Evolutionary conservation across 2,329 filamentous ascomycete genomes (phyloP).

Genomic region (Lasiodiplodia hormozganensis): DNA sequence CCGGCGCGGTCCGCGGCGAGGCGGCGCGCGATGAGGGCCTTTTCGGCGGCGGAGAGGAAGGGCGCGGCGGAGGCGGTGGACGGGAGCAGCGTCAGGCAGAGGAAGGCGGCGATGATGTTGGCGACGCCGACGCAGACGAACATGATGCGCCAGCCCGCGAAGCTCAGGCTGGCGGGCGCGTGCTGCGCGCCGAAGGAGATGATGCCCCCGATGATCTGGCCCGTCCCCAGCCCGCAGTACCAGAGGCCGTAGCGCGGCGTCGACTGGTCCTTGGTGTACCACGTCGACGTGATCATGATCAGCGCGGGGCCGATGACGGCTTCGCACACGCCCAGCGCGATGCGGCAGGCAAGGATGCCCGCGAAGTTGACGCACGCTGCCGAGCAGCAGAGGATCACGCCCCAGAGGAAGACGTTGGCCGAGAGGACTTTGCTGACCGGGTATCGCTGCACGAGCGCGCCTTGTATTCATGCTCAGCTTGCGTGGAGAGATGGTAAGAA

Average conservation of each 20-base stretch:
- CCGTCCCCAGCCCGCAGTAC: constrained; percentile 57
- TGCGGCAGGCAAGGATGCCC: constrained; percentile 55
- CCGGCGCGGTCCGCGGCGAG: constrained; percentile 15
- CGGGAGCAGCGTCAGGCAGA: constrained; percentile 32
- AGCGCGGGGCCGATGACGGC: constrained; percentile 66
- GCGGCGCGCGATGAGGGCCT: not conserved
- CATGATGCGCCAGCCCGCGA: constrained; percentile 59
- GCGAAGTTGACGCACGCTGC: constrained; percentile 62
- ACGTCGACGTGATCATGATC: constrained; percentile 67
- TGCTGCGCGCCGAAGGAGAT: constrained; percentile 65
- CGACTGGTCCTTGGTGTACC: constrained; percentile 64
- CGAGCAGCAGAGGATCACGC: constrained; percentile 46
- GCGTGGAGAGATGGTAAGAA: not conserved
- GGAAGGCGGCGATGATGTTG: constrained; percentile 48
- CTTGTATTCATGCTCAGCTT: not conserved
- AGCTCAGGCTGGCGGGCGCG: constrained; percentile 45
- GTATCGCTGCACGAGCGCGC: constrained; percentile 29
- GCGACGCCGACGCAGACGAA: constrained; percentile 55
- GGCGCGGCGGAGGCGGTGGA: not conserved
- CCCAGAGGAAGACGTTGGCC: constrained; percentile 16
- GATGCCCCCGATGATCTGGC: constrained; percentile 55
- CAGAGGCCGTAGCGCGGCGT: constrained; percentile 67
- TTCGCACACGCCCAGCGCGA: constrained; percentile 67
- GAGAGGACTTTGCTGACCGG: constrained; percentile 27
- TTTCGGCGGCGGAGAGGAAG: constrained; percentile 14